Base-by-base conservation (phyloP, 495 filamentous ascomycete genomes). In the Penicillium dipodomyicola region DNA sequence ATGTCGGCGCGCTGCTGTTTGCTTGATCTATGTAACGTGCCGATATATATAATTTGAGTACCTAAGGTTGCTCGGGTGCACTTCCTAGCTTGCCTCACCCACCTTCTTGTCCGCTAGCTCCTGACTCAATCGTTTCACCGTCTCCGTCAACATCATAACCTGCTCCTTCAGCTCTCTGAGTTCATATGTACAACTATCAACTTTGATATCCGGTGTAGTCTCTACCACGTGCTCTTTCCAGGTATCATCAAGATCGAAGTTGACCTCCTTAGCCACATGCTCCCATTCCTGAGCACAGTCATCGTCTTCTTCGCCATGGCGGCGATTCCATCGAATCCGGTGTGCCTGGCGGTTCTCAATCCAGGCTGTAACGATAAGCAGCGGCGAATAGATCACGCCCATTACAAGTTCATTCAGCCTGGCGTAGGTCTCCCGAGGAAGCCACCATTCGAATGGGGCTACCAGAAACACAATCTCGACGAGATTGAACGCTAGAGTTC, bases 401-500 rank as follows among this genome's bases (percentile, higher is more conserved):
- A 97, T 98, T 53, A 96, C 82, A 51, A 80, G 75, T 64, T 96
- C 88, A 67, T 97, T 98, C 25, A 97, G 70, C 19, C 77, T 82
- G 48, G 88, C 87, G 64, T 97, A 98, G 0, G 65, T 63, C 5
- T 68, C 53, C 33, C 81, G 80, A 17, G 82, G 66, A 67, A 97
- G 80, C 95, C 94, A 97, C 95, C 95, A 98, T 75, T 97, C 94
- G 52, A 97, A 86, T 32, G 92, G 91, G 2, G 92, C 61, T 48
- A 91, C 79, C 3, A 97, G 73, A 44, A 80, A 76, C 62, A 96
- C 80, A 15, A 97, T 85, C 66, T 97, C 94, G 49, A 98, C 82
- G 10, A 98, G 81, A 67, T 98, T 98, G 73, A 97, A 91, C 0
- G 94, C 74, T 77, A 48, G 7, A 40, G n/a, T 15, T 15, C 35